phyloP scores from a whole-genome alignment of 2,329 filamentous ascomycete genomes.

The Scytalidium lignicola region DNA sequence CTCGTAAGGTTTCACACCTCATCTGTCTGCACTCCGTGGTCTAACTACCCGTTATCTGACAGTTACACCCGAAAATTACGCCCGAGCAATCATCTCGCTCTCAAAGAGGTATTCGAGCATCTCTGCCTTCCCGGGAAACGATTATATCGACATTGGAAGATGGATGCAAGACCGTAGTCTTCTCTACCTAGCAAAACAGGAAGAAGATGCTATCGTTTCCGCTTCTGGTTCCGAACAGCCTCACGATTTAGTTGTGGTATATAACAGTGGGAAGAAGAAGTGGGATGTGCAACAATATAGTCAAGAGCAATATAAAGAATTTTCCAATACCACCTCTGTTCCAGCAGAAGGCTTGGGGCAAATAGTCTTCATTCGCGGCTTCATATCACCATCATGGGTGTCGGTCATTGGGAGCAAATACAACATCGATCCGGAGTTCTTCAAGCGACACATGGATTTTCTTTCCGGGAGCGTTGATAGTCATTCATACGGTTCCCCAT shows the following conservation, averaged over 20 bases:
- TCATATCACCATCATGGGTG: conserved; percentile 8
- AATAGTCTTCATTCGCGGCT: conserved; percentile 6
- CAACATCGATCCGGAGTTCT: conserved; percentile 10
- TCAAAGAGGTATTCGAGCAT: conserved; percentile 5
- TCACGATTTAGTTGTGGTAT: conserved; percentile 7
- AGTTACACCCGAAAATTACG: conserved; percentile 15
- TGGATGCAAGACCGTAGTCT: conserved; percentile 8
- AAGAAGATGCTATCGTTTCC: conserved; percentile 3
- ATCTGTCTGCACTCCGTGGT: not conserved
- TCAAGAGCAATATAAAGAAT: conserved; percentile 5
- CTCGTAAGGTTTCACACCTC: conserved; percentile 1
- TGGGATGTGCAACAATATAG: conserved; percentile 9
- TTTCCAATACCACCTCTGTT: not conserved
- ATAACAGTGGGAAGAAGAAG: conserved; percentile 7
- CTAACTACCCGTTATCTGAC: conserved; percentile 1
- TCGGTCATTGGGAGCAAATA: conserved; percentile 6
- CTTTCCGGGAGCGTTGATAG: too few relatives aligned
- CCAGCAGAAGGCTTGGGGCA: conserved; percentile 4
- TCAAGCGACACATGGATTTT: conserved; percentile 8
- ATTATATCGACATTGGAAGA: conserved; percentile 6
- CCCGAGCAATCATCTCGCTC: conserved; percentile 10
- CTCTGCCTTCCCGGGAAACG: conserved; percentile 7
- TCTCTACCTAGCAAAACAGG: conserved; percentile 1
- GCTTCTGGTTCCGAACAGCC: conserved; percentile 5
- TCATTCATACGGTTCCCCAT: conserved; percentile 4